These are phyloP conservation scores for Blastobotrys capitulatus DNA, from an alignment of 1,139 yeast species.

Conservation along the genomic window DNA sequence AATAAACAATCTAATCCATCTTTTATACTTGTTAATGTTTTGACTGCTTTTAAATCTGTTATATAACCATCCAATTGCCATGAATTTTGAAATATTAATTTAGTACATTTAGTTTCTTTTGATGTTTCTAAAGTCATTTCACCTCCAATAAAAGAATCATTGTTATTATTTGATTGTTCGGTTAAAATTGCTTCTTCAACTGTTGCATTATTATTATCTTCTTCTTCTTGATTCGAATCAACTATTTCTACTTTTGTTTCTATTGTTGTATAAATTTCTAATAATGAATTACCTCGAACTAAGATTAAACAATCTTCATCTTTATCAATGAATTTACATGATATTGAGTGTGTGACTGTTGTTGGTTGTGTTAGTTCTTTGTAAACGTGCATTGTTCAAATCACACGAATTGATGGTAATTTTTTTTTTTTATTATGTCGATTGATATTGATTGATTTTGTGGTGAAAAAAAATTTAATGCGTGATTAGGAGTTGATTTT, in stretches of 20 bases:
- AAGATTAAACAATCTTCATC: constrained; percentile 52
- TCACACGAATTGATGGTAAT: neutral
- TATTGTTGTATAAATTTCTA: constrained; percentile 55
- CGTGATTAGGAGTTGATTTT: too few relatives aligned
- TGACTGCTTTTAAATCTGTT: constrained; percentile 50
- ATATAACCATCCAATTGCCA: constrained; percentile 69
- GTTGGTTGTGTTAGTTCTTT: constrained; percentile 78
- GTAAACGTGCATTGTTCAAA: constrained; percentile 71
- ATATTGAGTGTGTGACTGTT: constrained; percentile 56
- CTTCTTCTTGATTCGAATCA: constrained; percentile 3
- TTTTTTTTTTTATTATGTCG: neutral
- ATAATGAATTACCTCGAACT: constrained; percentile 58
- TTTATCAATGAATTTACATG: constrained; percentile 56
- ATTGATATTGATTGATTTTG: neutral
- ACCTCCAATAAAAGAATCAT: constrained; percentile 29
- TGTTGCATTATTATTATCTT: constrained; percentile 15
- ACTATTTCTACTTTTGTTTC: constrained; percentile 7
- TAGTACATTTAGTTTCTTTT: constrained; percentile 27
- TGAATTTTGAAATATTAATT: constrained; percentile 56
- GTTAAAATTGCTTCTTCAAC: constrained; percentile 16
- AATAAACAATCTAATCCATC: constrained; percentile 43
- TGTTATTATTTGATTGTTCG: constrained; percentile 9
- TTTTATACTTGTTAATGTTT: constrained; percentile 39
- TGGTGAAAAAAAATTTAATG: neutral
- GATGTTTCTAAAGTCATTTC: constrained; percentile 25